phyloP scores from a whole-genome alignment of 2,329 filamentous ascomycete species.

The Exophiala xenobiotica region DNA sequence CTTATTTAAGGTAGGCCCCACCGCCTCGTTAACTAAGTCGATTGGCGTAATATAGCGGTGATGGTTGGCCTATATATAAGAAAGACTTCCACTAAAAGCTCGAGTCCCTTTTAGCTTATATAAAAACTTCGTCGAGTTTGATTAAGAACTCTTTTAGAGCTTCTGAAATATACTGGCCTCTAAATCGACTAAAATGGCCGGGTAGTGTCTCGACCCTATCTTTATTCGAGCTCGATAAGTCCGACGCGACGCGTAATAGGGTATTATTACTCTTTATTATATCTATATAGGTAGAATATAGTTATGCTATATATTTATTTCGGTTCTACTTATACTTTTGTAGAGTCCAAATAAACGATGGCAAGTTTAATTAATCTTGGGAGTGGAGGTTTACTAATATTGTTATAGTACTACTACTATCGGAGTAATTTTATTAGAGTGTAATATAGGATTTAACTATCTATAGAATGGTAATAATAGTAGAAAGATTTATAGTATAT shows the following conservation, averaged over 20 bases:
- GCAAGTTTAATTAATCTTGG: no score
- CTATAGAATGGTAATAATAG: no score
- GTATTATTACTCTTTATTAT: neutral
- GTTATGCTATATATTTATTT: neutral
- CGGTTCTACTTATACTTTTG: neutral
- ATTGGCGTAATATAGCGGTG: slow-evolving; percentile 84
- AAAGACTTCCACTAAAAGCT: slow-evolving; percentile 96
- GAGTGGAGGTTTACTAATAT: no score
- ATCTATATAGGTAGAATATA: neutral
- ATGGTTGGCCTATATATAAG: slow-evolving; percentile 93
- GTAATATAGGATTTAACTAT: no score
- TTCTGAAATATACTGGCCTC: slow-evolving; percentile 96
- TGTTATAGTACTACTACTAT: no score
- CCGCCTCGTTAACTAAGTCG: slow-evolving; percentile 84
- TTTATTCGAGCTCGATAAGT: neutral
- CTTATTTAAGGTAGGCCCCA: slow-evolving; percentile 94
- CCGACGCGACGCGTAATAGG: neutral
- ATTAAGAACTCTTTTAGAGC: slow-evolving; percentile 95
- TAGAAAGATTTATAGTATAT: no score
- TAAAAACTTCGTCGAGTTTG: slow-evolving; percentile 87
- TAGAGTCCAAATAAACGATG: neutral
- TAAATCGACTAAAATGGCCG: slow-evolving; percentile 92
- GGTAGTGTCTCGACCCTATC: slow-evolving; percentile 58
- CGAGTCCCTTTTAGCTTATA: slow-evolving; percentile 79
- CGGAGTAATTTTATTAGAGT: no score